Base-by-base conservation (phyloP, 495 filamentous ascomycete species). In the Hypoxylon trugodes region DNA sequence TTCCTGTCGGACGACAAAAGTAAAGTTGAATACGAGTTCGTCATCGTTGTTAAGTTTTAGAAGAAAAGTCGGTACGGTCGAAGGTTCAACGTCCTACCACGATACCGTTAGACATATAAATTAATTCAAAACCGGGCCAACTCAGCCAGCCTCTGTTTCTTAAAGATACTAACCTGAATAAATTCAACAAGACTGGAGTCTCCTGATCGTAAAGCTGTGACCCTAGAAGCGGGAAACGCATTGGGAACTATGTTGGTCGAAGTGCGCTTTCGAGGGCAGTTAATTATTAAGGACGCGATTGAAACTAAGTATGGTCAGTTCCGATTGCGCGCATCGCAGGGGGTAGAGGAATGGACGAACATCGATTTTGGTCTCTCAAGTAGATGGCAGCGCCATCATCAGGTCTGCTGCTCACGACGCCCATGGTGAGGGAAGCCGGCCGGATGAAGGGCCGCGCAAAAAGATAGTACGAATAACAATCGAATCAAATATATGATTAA, bases 1-100 rank as follows among this genome's bases (percentile, higher is more conserved):
- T 84, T 62, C 82, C 72, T 92, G 92, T 53, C 94, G 87, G 46
- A 96, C 80, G 38, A 94, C 80, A 68, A 97, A 96, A 12, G 90
- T 96, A 76, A 98, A 98, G 59, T 86, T 91, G 77, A 98, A 96
- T 53, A 84, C 81, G 22, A 98, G 84, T 54, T 98, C 95, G 32
- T 97, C 95, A 48, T 96, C 93, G 75, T 94, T 95, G 61, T 79
- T 82, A 33, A 98, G 81, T 68, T 95, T 95, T 7, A 97, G 79
- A 26, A 98, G 84, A 75, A 97, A 95, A 21, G 81, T 82, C 18
- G 93, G 92, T 35, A 79, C 73, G 28, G 81, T 71, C 12, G 84
- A 72, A 50, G 82, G 76, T 50, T 98, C 95, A 18, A 91, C 87
- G 69, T 98, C 95, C 93, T 96, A 65, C 10, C 64, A 37, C 26